These are phyloP conservation scores for Rhytidiadelphus loreus DNA, from an alignment of 225 moss, liverwort and hornwort genomes.

Conservation along the genomic window DNA sequence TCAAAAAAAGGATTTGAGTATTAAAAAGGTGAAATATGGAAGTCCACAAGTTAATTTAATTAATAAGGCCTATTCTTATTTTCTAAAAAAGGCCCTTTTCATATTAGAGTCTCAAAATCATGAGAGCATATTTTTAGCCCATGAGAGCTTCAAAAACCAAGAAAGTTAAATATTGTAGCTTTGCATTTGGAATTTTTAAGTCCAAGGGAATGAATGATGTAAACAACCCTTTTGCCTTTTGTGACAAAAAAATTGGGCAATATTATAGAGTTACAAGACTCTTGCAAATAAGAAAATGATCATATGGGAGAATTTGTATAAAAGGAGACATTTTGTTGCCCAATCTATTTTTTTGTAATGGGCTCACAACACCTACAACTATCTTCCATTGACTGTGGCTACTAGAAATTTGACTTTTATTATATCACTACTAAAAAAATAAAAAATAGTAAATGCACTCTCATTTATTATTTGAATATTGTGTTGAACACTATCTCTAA, in stretches of 20 bases:
- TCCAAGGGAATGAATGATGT: too few relatives aligned
- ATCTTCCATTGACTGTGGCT: neutral
- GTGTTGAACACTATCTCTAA: neutral
- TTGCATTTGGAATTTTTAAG: neutral
- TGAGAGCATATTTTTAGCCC: neutral
- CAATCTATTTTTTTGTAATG: neutral
- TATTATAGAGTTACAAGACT: neutral
- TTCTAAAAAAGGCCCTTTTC: neutral
- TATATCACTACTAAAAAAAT: fast-evolving
- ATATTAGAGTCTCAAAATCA: fast-evolving
- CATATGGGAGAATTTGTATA: neutral
- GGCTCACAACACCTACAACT: neutral
- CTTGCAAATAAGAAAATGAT: neutral
- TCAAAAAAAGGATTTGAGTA: fast-evolving
- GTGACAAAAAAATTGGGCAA: neutral
- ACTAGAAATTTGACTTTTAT: neutral
- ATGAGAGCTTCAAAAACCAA: fast-evolving
- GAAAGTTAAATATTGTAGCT: neutral
- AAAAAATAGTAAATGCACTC: neutral
- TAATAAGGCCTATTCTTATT: neutral
- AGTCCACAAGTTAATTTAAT: neutral
- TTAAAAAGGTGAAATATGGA: neutral
- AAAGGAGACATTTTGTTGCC: neutral
- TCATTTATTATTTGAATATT: neutral
- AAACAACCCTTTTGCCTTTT: neutral